Evolutionary conservation across 1,139 yeast species (phyloP).

Genomic region (Kurtzmaniella quercitrusa): DNA sequence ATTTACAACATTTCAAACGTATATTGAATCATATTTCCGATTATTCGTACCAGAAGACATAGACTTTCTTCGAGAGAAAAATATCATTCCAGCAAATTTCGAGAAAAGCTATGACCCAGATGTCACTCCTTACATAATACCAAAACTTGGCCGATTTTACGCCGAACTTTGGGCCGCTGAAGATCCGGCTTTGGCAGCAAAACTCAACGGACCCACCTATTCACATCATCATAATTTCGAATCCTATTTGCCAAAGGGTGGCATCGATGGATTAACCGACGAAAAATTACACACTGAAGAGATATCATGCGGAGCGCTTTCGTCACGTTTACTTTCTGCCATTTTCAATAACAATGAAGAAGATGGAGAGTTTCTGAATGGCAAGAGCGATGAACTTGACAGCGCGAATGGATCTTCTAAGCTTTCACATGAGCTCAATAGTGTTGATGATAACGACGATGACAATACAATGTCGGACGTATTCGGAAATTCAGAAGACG

Average conservation of each 20-base stretch:
- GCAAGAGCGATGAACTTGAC: conserved; percentile 15
- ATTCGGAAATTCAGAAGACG: conserved; percentile 12
- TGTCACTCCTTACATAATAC: conserved; percentile 68
- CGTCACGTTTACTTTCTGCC: conserved; percentile 82
- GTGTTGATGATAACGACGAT: conserved; percentile 13
- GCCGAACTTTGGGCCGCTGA: conserved; percentile 86
- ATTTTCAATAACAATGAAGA: conserved; percentile 55
- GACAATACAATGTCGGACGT: conserved; percentile 11
- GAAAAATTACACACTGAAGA: conserved; percentile 65
- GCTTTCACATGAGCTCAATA: conserved; percentile 9
- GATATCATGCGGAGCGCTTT: conserved; percentile 88
- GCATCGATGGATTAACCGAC: conserved; percentile 57
- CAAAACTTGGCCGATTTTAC: conserved; percentile 80
- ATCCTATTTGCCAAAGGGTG: conserved; percentile 58
- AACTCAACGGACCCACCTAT: conserved; percentile 35
- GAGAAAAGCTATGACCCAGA: conserved; percentile 59
- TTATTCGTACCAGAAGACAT: conserved; percentile 77
- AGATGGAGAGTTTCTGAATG: conserved; percentile 12
- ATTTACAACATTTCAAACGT: conserved; percentile 80
- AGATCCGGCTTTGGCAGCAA: conserved; percentile 48
- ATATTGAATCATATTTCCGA: conserved; percentile 81
- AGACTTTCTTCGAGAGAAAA: conserved; percentile 62
- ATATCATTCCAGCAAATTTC: conserved; percentile 52
- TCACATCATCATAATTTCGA: conserved; percentile 35
- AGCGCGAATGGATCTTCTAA: conserved; percentile 15